Base-by-base conservation (phyloP, 1,284 basidiomycete genomes). In the Ustilago nuda region DNA sequence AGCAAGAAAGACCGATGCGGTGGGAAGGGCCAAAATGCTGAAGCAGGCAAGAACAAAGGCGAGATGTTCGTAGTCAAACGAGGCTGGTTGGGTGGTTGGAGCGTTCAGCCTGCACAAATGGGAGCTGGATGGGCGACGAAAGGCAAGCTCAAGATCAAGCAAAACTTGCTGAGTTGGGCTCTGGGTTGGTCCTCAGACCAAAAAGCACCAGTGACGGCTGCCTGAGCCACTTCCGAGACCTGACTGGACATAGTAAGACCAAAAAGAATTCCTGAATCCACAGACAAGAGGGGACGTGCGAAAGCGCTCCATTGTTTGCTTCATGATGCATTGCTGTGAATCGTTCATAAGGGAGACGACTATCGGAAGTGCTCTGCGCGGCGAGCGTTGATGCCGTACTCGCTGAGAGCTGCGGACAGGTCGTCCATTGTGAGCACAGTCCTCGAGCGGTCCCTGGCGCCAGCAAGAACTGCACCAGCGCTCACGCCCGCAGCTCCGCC, bases 341-440 rank as follows among this genome's bases (percentile, higher is more conserved):
- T 8, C 52, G 23, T 4, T 13, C 4, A 12, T 19, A 56, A 4
- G n/a, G 8, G 15, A n/a, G 36, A 36, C 15, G 33, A 39, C 51
- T 79, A 85, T 23, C 83, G 83, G 73, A 81, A 85, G 69, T 78
- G 82, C 55, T 84, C 83, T 32, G 84, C 80, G 13, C 83, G 69
- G 12, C 80, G 68, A 51, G 83, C 81, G 54, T 85, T 82, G 67
- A 85, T 80, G 7, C 97, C 96, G 84, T 98, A 98, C 86, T 99
- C 97, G 46, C 91, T 90, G 32, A 99, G 89, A 1, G 97, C 97
- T 8, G 94, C 89, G 70, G 92, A 92, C 53, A 99, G 88, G 85
- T 99, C 97, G 74, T 99, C 97, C 95, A 98, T 98, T 6, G 94
- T 98, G 69, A 99, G 88, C 0, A 95, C 94, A n/a, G 97, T 98